A percentile compares a stretch with the other conserved stretches of the same genome.
Evolutionary conservation across 805 yeast species (phyloP).

Genomic region (Candida berthetii): DNA sequence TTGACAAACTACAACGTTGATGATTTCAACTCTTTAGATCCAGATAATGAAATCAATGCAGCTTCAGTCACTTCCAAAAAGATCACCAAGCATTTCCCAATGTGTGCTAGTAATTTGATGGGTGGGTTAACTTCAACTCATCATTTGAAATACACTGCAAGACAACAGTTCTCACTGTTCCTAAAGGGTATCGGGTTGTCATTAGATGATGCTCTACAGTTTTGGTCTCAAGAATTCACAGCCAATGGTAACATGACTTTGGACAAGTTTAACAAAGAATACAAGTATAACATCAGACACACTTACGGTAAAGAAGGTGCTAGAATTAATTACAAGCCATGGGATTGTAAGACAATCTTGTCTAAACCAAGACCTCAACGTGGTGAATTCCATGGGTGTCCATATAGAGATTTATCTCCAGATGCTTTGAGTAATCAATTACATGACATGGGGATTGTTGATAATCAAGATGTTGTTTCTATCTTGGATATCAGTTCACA

Average conservation of each 20-base stretch:
- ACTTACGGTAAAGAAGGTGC: constrained; percentile 90
- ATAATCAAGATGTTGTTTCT: constrained; percentile 45
- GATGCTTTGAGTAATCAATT: constrained; percentile 57
- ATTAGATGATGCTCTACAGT: constrained; percentile 81
- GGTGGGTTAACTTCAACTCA: constrained; percentile 49
- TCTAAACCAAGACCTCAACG: constrained; percentile 63
- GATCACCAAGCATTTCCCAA: constrained; percentile 64
- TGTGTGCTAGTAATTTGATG: constrained; percentile 71
- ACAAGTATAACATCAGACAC: constrained; percentile 83
- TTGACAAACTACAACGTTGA: constrained; percentile 22
- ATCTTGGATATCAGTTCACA: constrained; percentile 63
- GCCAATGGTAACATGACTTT: constrained; percentile 44
- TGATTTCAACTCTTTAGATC: constrained; percentile 23
- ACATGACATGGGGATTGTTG: constrained; percentile 57
- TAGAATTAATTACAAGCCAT: constrained; percentile 76
- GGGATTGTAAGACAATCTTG: constrained; percentile 76
- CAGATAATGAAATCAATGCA: constrained; percentile 46
- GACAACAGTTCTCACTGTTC: constrained; percentile 82
- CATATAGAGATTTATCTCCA: constrained; percentile 70
- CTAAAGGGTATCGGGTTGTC: constrained; percentile 85
- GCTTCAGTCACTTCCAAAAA: constrained; percentile 48
- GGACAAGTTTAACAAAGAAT: constrained; percentile 83
- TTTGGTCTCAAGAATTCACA: constrained; percentile 77
- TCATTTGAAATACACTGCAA: constrained; percentile 77
- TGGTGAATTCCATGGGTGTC: constrained; percentile 86